phyloP scores from a whole-genome alignment of 805 yeast genomes.

The Hanseniaspora vineae region DNA sequence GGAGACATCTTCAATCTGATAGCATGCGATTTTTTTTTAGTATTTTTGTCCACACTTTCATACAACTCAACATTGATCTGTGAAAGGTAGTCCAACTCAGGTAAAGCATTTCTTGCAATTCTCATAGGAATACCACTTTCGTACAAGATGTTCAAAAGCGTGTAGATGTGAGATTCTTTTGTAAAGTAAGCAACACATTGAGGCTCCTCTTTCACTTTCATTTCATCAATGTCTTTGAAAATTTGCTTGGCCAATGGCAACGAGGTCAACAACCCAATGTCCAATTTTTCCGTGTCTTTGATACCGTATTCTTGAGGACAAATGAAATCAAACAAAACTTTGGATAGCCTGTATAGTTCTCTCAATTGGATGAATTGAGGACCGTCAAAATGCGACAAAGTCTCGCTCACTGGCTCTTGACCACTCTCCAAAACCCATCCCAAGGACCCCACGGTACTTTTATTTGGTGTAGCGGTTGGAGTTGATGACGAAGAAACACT shows the following conservation, averaged over 20 bases:
- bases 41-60: constrained; percentile 54
- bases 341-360: constrained; percentile 80
- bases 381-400: constrained; percentile 49
- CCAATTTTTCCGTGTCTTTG: constrained; percentile 86
- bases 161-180: constrained; percentile 93
- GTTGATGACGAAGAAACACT: constrained; percentile 12
- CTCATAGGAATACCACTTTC: constrained; percentile 93
- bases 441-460: constrained; percentile 42
- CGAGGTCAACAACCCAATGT: constrained; percentile 88
- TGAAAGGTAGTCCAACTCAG: constrained; percentile 89
- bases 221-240: constrained; percentile 62
- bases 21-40: constrained; percentile 71
- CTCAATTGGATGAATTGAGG: constrained; percentile 68
- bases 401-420: constrained; percentile 16
- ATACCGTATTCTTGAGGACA: constrained; percentile 99
- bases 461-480: constrained; percentile 8
- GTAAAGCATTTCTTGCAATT: constrained; percentile 86
- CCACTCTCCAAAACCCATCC: constrained; percentile 55
- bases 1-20: constrained; percentile 88
- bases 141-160: constrained; percentile 77
- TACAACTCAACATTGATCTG: constrained; percentile 90
- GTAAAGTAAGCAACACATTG: constrained; percentile 87
- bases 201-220: constrained; percentile 68
- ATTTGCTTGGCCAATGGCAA: constrained; percentile 88
- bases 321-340: constrained; percentile 89